Conservation (phyloP, 495 filamentous ascomycete species). For the Penicillium verhagenii region DNA sequence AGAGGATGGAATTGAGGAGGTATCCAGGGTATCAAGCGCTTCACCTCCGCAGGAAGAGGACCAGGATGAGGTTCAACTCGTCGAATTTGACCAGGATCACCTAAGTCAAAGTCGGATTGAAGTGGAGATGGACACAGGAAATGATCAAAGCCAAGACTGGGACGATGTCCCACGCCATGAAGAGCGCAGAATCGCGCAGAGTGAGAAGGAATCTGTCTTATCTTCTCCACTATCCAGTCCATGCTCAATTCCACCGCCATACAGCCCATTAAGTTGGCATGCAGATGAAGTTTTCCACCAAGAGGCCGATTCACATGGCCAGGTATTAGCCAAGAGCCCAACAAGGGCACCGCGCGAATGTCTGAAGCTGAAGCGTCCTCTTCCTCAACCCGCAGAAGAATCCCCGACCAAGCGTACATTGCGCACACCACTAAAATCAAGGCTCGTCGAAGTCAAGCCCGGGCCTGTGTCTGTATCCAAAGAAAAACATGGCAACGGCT, state of each 20-base stretch:
- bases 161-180: neutral
- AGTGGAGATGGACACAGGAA: neutral
- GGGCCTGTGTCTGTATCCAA: neutral
- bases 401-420: slow-evolving; percentile 21
- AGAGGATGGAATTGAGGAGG: neutral
- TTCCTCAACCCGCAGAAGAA: slow-evolving; percentile 12
- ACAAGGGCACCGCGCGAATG: neutral
- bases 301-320: slow-evolving; percentile 1
- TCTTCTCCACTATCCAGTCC: neutral
- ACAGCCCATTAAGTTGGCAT: neutral
- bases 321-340: slow-evolving; percentile 20
- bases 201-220: neutral
- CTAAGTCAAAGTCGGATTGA: too few species aligned
- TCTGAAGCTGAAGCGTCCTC: slow-evolving; percentile 13
- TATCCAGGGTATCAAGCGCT: neutral
- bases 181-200: neutral
- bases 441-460: neutral
- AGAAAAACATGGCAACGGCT: neutral
- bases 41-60: neutral
- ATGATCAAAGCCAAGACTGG: neutral
- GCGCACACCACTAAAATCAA: slow-evolving; percentile 16
- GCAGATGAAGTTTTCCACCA: neutral
- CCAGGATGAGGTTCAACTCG: neutral
- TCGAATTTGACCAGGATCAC: too few species aligned
- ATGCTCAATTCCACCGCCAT: neutral